These are phyloP conservation scores for Fagus crenata DNA, from an alignment of 306 rosid genomes.

Conservation along the genomic window DNA sequence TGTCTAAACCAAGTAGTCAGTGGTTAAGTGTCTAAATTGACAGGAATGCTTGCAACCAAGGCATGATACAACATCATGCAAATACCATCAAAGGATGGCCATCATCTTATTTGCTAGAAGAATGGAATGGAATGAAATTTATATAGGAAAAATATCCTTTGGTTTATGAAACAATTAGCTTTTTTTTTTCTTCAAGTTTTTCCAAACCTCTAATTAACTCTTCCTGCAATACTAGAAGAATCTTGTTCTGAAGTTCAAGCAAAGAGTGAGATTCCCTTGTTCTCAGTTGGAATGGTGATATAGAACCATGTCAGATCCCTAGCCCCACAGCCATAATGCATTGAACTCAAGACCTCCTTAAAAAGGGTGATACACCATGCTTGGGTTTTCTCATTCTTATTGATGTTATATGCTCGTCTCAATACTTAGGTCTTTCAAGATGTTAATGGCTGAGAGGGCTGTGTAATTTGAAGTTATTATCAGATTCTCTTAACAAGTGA, in stretches of 20 bases:
- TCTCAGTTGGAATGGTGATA: neutral
- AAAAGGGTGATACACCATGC: neutral
- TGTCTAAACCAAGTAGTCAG: neutral
- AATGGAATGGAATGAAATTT: neutral
- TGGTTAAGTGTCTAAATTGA: neutral
- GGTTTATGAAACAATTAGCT: neutral
- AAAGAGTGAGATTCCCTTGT: neutral
- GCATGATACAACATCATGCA: neutral
- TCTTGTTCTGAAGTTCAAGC: slow-evolving; percentile 4
- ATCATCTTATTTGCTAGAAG: neutral
- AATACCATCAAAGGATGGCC: neutral
- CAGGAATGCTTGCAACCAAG: neutral
- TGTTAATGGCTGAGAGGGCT: neutral
- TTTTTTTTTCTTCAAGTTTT: neutral
- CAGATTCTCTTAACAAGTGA: neutral
- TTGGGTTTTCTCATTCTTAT: neutral
- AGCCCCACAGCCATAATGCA: neutral
- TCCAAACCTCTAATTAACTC: neutral
- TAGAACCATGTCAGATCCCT: neutral
- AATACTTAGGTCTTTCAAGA: neutral
- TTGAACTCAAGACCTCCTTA: neutral
- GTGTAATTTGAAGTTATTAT: neutral
- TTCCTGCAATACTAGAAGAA: neutral
- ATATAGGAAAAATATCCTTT: too few relatives aligned
- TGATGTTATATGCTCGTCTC: neutral